Evolutionary conservation across 192 early-diverging fungal genomes (phyloP), one percentile per base, ranked within the genome.

Genomic region (Coemansia sp.): DNA sequence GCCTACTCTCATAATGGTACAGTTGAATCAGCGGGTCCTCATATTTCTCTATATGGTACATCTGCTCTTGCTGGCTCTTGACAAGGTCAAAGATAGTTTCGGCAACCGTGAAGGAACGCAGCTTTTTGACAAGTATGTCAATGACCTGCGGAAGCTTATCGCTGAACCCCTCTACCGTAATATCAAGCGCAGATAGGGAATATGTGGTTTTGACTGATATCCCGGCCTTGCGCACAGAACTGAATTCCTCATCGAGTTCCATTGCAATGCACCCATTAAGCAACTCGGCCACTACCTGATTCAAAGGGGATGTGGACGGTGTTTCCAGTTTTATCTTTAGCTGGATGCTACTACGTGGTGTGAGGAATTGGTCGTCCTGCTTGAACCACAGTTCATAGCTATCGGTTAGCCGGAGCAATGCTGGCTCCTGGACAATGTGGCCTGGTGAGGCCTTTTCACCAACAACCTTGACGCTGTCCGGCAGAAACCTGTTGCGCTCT

Each of bases 351-450:
- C 85, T 88, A 46, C 85, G 86, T 14, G 95, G 95, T 6, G 86
- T 77, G 76, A 80, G 84, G 48, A 91, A 98, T 1, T 75, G 87
- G 49, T 91, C 85, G 59, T 95, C 93, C 46, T 87, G 84, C 60
- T 93, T 93, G 52, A 90, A 82, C 95, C 95, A 98, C 45, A 92
- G 44, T 6, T 90, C 80, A 23, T 40, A 19, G 7, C 5, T 32
- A 20, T 67, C 48, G 0, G 19, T 54, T 28, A 22, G 34, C 19
- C 28, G 35, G 12, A 67, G 34, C 16, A 60, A 41, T 19, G 28
- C 30, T 12, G 54, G 64, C 21, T 45, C 42, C 14, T 38, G 14
- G 26, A 29, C 21, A 17, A 47, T 48, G 7, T 55, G 9, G 10
- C 18, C 33, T 9, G 41, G 7, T 12, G 18, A 22, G 3, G 16